Conservation (phyloP, 495 filamentous ascomycete genomes). For the Daldinia decipiens region DNA sequence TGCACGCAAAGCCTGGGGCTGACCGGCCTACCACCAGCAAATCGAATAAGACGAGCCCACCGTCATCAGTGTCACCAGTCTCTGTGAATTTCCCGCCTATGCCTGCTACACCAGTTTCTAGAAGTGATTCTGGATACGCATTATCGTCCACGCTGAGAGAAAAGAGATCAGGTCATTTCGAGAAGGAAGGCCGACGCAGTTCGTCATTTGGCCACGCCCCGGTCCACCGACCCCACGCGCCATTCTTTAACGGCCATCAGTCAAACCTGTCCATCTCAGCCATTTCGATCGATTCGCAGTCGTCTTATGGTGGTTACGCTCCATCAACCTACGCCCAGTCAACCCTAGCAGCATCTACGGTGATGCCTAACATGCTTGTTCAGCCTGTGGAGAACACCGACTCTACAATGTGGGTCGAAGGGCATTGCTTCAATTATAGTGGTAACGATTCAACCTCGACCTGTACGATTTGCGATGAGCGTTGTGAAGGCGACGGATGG, state of each 20-base stretch:
- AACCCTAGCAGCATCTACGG: constrained; percentile 96
- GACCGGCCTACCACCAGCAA: constrained; percentile 87
- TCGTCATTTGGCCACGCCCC: constrained; percentile 84
- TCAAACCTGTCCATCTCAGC: constrained; percentile 87
- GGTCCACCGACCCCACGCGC: constrained; percentile 81
- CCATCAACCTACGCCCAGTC: constrained; percentile 96
- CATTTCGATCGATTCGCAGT: constrained; percentile 76
- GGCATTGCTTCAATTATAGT: constrained; percentile 85
- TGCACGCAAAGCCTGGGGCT: constrained; percentile 75
- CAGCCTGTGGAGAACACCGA: constrained; percentile 89
- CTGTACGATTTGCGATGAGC: constrained; percentile 91
- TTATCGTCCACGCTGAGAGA: constrained; percentile 86
- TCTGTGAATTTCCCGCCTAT: constrained; percentile 81
- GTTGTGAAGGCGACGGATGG: constrained; percentile 83
- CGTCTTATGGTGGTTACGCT: constrained; percentile 82
- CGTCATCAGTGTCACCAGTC: constrained; percentile 85
- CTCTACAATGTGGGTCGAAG: constrained; percentile 90
- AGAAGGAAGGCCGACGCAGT: constrained; percentile 82
- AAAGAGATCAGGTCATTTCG: constrained; percentile 95
- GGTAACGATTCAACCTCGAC: constrained; percentile 71
- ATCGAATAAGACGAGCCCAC: constrained; percentile 79
- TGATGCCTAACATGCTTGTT: constrained; percentile 89
- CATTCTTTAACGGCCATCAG: constrained; percentile 81
- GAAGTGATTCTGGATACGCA: constrained; percentile 89
- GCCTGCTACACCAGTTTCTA: constrained; percentile 78